A percentile compares a stretch with the other conserved stretches of the same genome.
phyloP scores from a whole-genome alignment of 495 filamentous ascomycete species.

The Aspergillus haitiensis region DNA sequence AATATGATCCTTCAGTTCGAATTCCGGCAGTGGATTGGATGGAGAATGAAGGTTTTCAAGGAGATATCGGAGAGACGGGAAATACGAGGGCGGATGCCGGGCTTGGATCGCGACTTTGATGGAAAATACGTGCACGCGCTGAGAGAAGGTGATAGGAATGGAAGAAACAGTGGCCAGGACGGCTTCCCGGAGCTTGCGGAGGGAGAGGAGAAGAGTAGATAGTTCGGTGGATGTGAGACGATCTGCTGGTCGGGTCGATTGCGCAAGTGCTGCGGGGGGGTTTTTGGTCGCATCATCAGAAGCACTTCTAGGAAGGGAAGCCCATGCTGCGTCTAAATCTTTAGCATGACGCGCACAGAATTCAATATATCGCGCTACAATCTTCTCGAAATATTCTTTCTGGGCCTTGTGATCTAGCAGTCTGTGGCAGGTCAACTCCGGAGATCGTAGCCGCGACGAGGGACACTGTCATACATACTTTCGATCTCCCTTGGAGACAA shows the following conservation, averaged over 20 bases:
- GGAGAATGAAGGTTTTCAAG: slow-evolving; percentile 67
- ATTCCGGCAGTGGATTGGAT: slow-evolving; percentile 57
- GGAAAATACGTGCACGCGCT: slow-evolving; percentile 74
- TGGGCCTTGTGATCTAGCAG: slow-evolving; percentile 74
- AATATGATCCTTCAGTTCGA: slow-evolving; percentile 73
- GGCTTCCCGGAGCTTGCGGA: slow-evolving; percentile 89
- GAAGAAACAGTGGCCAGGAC: slow-evolving; percentile 65
- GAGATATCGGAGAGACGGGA: slow-evolving; percentile 79
- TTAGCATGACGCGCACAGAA: slow-evolving; percentile 75
- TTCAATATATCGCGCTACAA: slow-evolving; percentile 80
- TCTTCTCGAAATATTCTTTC: slow-evolving; percentile 80
- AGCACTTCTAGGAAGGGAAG: slow-evolving; percentile 56
- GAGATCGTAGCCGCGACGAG: slow-evolving; percentile 3
- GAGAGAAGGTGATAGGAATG: slow-evolving; percentile 61
- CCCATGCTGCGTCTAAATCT: slow-evolving; percentile 70
- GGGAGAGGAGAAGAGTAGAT: slow-evolving; percentile 63
- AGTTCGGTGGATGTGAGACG: slow-evolving; percentile 52
- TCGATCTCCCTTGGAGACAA: slow-evolving; percentile 86
- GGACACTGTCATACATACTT: slow-evolving; percentile 46
- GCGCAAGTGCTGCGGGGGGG: slow-evolving; percentile 35
- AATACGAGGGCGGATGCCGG: slow-evolving; percentile 81
- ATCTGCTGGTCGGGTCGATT: slow-evolving; percentile 26
- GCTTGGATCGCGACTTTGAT: slow-evolving; percentile 78
- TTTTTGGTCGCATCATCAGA: slow-evolving; percentile 45
- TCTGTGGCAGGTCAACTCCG: slow-evolving; percentile 44